A percentile compares a stretch with the other conserved stretches of the same genome.
Evolutionary conservation across 2,329 filamentous ascomycete genomes (phyloP).

Genomic region (Mycogone perniciosa): DNA sequence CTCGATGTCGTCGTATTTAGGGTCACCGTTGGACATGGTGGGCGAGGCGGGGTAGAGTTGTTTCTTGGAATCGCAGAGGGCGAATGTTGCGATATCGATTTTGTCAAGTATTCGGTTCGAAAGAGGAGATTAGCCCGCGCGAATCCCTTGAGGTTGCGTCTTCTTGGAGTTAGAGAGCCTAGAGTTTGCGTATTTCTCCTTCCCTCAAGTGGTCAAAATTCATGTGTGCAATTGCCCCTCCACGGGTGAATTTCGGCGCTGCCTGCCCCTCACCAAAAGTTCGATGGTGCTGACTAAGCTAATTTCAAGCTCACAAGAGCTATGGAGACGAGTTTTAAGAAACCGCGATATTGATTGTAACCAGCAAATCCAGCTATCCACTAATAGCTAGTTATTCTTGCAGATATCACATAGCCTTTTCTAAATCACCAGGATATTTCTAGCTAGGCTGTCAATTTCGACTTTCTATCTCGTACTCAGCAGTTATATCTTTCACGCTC

Average conservation of each 20-base stretch:
- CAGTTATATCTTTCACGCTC: no score
- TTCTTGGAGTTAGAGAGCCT: not conserved
- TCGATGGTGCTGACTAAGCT: not conserved
- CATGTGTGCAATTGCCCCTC: slow-evolving; percentile 37
- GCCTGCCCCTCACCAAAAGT: slow-evolving; percentile 9
- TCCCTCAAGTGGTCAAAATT: slow-evolving; percentile 35
- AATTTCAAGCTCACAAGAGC: not conserved
- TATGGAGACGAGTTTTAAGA: no score
- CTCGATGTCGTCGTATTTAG: slow-evolving; percentile 66
- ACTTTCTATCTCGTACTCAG: no score
- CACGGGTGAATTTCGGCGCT: slow-evolving; percentile 24
- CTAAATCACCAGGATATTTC: no score
- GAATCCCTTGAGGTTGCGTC: not conserved
- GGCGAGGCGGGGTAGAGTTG: slow-evolving; percentile 18
- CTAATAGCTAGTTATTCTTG: no score
- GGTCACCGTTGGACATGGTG: slow-evolving; percentile 44
- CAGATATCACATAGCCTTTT: no score
- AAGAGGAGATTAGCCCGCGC: slow-evolving; percentile 1
- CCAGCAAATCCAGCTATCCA: no score
- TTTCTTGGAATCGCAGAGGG: slow-evolving; percentile 1
- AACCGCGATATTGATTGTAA: no score
- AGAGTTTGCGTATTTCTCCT: slow-evolving; percentile 28
- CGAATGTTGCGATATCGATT: not conserved
- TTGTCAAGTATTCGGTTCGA: no score
- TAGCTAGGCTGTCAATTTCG: no score